Base-by-base conservation (phyloP, 768 basidiomycete species). In the Amanita pallidorosea region DNA sequence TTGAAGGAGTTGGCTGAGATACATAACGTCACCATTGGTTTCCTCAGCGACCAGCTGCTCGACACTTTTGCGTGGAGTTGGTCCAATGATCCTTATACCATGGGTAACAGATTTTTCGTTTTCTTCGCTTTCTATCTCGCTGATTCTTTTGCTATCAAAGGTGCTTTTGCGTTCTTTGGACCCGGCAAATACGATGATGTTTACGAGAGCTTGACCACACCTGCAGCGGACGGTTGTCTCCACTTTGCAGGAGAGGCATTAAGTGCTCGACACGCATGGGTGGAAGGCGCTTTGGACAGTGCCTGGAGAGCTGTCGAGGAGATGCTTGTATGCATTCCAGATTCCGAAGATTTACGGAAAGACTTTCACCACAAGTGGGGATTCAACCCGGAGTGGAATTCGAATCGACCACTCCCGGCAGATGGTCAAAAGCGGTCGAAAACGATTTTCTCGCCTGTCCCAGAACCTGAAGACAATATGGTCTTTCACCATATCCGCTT, bases 221-320 rank as follows among this genome's bases (percentile, higher is more conserved):
- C 61, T 8, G 61, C 54, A 6, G 55, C 57, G 7, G 51, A 55
- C 8, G 44, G 49, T 13, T 45, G 47, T n/a, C 49, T 70, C 33
- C 63, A 66, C 56, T 67, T 70, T 45, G 69, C 69, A 17, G 69
- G 69, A 2, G 69, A 70, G 35, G 67, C 67, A 9, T 58, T 62
- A 11, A 65, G 62, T 42, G 59, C 61, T 13, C 65, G 64, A 37
- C 68, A 69, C 43, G 67, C 53, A 23, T 61, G 60, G 60, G 58
- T 61, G 18, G 60, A 48, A 8, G 60, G 60, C 11, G 60, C 60
- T n/a, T 45, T 61, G 46, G 55, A 59, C 46, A 54, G 52, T 41
- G 56, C 53, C 1, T 61, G 58, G 58, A 43, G 58, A 9, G 52
- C 55, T 25, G 57, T 59, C 5, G 35, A 45, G 5, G 53, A 50